Evolutionary conservation across 1,139 yeast species (phyloP).

Genomic region (Taphrina sp.): DNA sequence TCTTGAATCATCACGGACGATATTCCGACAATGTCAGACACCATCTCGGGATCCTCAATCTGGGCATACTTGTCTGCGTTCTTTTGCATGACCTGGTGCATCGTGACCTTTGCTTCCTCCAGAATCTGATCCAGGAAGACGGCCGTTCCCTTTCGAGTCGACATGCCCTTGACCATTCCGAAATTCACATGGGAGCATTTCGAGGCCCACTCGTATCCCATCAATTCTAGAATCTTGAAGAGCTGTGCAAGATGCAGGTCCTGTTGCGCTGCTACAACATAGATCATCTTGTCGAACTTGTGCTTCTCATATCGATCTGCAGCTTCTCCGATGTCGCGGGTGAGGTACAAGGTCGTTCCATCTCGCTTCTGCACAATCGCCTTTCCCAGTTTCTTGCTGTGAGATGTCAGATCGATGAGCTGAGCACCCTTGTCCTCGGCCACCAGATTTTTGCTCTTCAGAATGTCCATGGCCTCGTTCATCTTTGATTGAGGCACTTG

Average conservation of each 20-base stretch:
- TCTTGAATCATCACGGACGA: conserved; percentile 99
- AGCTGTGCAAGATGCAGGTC: conserved; percentile 93
- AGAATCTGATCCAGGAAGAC: conserved; percentile 92
- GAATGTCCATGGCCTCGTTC: conserved; percentile 61
- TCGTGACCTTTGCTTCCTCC: conserved; percentile 89
- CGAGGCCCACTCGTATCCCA: conserved; percentile 88
- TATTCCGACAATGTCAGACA: conserved; percentile 93
- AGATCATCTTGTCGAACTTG: conserved; percentile 91
- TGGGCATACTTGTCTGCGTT: conserved; percentile 89
- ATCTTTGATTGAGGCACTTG: conserved; percentile 77
- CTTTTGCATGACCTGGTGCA: conserved; percentile 97
- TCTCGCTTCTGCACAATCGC: conserved; percentile 91
- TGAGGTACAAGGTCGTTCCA: conserved; percentile 90
- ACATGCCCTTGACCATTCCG: conserved; percentile 99
- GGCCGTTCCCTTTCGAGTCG: conserved; percentile 97
- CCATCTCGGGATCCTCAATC: conserved; percentile 89
- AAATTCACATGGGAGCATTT: conserved; percentile 80
- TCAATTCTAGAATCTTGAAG: conserved; percentile 87
- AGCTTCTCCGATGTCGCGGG: conserved; percentile 98
- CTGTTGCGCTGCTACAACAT: conserved; percentile 94
- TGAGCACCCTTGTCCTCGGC: conserved; percentile 90
- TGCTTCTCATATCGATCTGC: conserved; percentile 79
- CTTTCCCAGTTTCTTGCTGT: conserved; percentile 91
- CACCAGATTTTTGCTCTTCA: conserved; percentile 68
- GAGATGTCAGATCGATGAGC: conserved; percentile 78